Conservation (phyloP, 2,329 filamentous ascomycete genomes). For the Scedosporium dehoogii region DNA sequence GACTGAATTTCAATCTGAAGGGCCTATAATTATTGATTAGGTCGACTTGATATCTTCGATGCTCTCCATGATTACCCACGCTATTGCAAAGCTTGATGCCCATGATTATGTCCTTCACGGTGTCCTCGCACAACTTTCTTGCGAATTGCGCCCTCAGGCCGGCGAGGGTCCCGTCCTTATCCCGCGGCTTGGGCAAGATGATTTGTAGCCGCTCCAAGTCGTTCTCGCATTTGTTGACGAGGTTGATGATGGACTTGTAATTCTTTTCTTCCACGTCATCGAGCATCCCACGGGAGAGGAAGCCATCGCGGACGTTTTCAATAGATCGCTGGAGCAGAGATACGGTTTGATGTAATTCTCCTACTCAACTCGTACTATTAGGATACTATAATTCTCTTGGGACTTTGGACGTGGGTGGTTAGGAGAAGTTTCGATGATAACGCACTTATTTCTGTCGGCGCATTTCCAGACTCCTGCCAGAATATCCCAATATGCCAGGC, state of each 20-base stretch:
- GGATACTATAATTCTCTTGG: too few species aligned
- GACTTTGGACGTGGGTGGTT: too few species aligned
- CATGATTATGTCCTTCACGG: neutral
- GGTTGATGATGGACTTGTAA: neutral
- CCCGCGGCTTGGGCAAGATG: neutral
- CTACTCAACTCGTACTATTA: neutral
- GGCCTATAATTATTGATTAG: neutral
- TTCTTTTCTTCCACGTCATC: neutral
- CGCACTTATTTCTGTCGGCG: neutral
- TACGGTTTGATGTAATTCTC: neutral
- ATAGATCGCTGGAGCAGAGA: neutral
- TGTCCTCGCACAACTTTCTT: neutral
- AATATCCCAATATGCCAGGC: neutral
- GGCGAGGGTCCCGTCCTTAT: neutral
- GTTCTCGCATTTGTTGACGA: neutral
- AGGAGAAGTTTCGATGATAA: neutral
- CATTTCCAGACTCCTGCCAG: neutral
- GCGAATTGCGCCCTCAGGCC: neutral
- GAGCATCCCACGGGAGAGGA: neutral
- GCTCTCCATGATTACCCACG: neutral
- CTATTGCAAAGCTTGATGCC: conserved; percentile 3
- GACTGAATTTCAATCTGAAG: conserved; percentile 1
- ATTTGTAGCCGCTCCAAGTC: neutral
- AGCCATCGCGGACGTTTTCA: neutral
- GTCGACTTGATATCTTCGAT: neutral